A percentile compares a stretch with the other conserved stretches of the same genome.
These are phyloP conservation scores for Rutstroemia sp. DNA, from an alignment of 2,329 filamentous ascomycete species.

Conservation along the genomic window DNA sequence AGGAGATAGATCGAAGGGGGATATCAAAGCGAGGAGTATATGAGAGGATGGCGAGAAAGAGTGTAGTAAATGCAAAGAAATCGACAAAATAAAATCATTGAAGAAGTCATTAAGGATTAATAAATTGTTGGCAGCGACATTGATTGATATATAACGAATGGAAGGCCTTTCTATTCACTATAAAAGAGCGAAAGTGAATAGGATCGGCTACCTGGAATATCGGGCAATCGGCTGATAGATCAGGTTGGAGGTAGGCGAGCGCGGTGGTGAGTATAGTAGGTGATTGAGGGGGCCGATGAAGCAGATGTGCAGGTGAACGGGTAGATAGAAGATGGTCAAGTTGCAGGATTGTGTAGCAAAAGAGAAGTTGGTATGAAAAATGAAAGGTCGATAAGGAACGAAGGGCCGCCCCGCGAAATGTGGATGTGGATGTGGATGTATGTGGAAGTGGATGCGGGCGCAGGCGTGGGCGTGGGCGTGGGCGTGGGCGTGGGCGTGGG, in stretches of 20 bases:
- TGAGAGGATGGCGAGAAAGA: neutral
- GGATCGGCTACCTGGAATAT: neutral
- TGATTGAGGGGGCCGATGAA: neutral
- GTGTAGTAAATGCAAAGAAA: slow-evolving; percentile 9
- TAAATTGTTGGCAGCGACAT: slow-evolving; percentile 17
- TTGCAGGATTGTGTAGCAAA: slow-evolving; percentile 1
- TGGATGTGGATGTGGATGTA: too few species aligned
- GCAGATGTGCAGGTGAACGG: neutral
- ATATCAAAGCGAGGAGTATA: neutral
- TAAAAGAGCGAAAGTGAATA: neutral
- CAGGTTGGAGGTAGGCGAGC: neutral
- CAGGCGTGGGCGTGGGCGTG: too few species aligned
- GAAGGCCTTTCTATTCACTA: neutral
- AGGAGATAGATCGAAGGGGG: too few species aligned
- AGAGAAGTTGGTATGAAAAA: neutral
- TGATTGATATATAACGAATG: neutral
- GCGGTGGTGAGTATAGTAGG: neutral
- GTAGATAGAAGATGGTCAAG: neutral
- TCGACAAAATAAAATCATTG: slow-evolving; percentile 13
- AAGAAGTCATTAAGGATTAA: slow-evolving; percentile 16
- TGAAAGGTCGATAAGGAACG: neutral
- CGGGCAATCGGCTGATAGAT: neutral
- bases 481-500: too few species aligned
- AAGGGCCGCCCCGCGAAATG: slow-evolving; percentile 4
- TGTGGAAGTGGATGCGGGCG: too few species aligned